Evolutionary conservation across 345 rosid genomes (phyloP), one percentile per base, ranked within the genome.

Genomic region (Eucalyptus pumila): DNA sequence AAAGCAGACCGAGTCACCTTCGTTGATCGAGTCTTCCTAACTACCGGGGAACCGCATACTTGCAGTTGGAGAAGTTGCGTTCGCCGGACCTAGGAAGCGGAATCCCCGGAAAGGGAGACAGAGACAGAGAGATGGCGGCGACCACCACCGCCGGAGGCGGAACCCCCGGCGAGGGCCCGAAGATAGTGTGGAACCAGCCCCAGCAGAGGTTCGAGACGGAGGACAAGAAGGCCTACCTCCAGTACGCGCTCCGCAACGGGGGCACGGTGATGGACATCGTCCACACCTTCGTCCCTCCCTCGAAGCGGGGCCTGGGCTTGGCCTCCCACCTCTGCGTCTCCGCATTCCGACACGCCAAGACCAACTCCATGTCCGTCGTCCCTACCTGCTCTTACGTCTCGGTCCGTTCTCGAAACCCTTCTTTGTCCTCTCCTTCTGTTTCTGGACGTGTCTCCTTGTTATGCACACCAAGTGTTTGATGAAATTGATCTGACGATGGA

Each of bases 331-430:
- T 96, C 90, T 96, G 96, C 72, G 88, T 92, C 88, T 98, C 98
- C 4, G 98, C 98, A 80, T 94, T 97, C 89, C 89, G 90, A 88
- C 97, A 95, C 91, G 98, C 98, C 92, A 91, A 95, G 23, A 90
- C 96, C 44, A 92, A 94, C 87, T 94, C 98, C 88, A 37, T 97
- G 52, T 92, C 94, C 90, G 56, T 96, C 89, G 90, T 95, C 88
- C 99, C 99, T 80, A 89, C 98, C 32, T 97, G 99, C 95, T 94
- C 99, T 86, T 96, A 97, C 54, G 95, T 97, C 89, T 97, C 98
- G 69, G 99, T 95, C 44, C 86, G 95, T 85, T 40, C 81, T 72
- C 81, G 26, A 72, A 72, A 72, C 85, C 17, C 88, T 72, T 14
- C 88, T 81, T 85, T 44, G 54, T 65, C 19, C 11, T 86, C 48